These are phyloP conservation scores for Sclerotinia borealis DNA, from an alignment of 2,329 filamentous ascomycete genomes.

Conservation along the genomic window DNA sequence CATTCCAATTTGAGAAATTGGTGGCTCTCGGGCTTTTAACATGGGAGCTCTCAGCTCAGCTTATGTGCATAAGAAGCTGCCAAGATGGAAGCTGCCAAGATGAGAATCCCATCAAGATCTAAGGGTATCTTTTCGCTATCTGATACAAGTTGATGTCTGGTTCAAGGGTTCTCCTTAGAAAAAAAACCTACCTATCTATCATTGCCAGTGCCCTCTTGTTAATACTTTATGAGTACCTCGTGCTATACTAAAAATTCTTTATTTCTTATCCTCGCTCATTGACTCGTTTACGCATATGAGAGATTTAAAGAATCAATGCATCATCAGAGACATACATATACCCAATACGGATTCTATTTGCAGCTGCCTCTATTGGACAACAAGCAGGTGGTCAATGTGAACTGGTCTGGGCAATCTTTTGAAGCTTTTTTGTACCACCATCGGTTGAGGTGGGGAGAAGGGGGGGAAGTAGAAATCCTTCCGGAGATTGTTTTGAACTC, in stretches of 20 bases:
- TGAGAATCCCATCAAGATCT: background rate
- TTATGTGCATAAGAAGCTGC: background rate
- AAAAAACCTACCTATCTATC: too few species aligned
- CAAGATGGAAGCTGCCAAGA: background rate
- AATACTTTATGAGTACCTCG: background rate
- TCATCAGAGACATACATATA: background rate
- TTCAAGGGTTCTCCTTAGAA: background rate
- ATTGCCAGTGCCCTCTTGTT: background rate
- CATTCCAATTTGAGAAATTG: background rate
- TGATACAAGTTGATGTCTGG: background rate
- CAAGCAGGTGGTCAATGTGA: background rate
- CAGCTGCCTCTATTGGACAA: background rate
- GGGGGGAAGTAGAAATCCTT: background rate
- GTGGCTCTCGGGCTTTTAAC: background rate
- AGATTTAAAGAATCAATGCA: background rate
- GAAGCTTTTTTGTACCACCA: background rate
- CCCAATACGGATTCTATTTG: background rate
- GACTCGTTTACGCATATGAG: background rate
- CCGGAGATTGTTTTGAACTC: background rate
- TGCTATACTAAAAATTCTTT: background rate
- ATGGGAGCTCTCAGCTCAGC: background rate
- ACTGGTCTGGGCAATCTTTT: background rate
- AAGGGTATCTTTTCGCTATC: background rate
- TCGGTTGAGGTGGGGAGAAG: background rate
- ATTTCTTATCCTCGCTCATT: background rate